Percentiles rank a stretch among this genome's conserved stretches.
These are phyloP conservation scores for Ascomycota sp. DNA, from an alignment of 2,329 filamentous ascomycete genomes.

Conservation along the genomic window DNA sequence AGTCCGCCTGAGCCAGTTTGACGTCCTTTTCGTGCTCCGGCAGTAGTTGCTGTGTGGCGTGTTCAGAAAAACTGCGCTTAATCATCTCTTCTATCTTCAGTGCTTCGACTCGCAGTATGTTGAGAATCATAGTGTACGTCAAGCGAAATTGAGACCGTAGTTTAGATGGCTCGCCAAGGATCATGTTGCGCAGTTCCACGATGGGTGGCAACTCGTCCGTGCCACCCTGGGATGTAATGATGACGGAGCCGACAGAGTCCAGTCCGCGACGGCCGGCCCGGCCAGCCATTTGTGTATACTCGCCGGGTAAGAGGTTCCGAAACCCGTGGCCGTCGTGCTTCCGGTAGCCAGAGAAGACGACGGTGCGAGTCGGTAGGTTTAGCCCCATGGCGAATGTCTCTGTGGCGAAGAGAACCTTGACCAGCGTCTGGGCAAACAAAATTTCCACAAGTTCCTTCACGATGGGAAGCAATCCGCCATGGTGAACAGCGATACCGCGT, in stretches of 20 bases:
- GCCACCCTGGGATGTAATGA: slow-evolving; percentile 66
- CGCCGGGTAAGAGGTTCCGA: slow-evolving; percentile 75
- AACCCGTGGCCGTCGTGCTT: slow-evolving; percentile 92
- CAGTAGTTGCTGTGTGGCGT: slow-evolving; percentile 82
- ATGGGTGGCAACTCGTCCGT: slow-evolving; percentile 78
- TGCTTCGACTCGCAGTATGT: slow-evolving; percentile 82
- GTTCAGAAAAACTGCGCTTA: slow-evolving; percentile 96
- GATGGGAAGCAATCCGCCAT: slow-evolving; percentile 83
- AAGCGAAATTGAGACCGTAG: slow-evolving; percentile 87
- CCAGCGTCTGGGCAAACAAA: slow-evolving; percentile 79
- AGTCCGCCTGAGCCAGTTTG: slow-evolving; percentile 73
- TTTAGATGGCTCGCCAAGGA: slow-evolving; percentile 86
- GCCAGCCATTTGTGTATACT: slow-evolving; percentile 98
- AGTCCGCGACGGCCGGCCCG: slow-evolving; percentile 82
- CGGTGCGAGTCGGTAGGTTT: slow-evolving; percentile 85
- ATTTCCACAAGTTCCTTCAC: slow-evolving; percentile 97
- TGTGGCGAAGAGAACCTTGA: slow-evolving; percentile 93
- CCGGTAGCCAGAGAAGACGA: slow-evolving; percentile 91
- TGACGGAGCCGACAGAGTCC: slow-evolving; percentile 81
- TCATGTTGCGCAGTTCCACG: slow-evolving; percentile 72
- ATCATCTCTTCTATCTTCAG: slow-evolving; percentile 99
- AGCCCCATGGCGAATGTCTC: slow-evolving; percentile 98
- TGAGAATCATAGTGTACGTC: slow-evolving; percentile 99
- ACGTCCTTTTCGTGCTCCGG: slow-evolving; percentile 94
- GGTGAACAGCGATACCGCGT: slow-evolving; percentile 85